phyloP scores from a whole-genome alignment of 83 land plant species.

The Larix sibirica region DNA sequence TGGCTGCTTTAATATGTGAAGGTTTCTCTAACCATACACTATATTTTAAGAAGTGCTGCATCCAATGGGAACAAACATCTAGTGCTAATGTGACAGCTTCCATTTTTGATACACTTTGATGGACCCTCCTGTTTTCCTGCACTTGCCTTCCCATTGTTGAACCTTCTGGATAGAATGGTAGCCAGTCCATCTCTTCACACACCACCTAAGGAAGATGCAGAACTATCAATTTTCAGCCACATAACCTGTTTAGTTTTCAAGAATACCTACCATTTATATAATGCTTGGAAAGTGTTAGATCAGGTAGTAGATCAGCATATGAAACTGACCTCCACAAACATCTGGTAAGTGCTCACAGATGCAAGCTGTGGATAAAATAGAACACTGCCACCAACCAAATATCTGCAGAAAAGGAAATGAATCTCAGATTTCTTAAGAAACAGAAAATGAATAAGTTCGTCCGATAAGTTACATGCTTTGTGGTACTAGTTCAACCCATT shows the following conservation, averaged over 20 bases:
- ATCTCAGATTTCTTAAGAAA: neutral
- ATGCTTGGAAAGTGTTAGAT: neutral
- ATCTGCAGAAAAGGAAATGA: slow-evolving; percentile 44
- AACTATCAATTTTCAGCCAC: neutral
- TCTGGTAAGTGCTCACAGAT: slow-evolving; percentile 87
- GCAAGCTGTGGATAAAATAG: slow-evolving; percentile 93
- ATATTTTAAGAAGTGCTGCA: slow-evolving; percentile 75
- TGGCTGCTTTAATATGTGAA: slow-evolving; percentile 69
- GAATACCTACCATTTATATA: neutral
- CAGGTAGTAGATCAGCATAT: neutral
- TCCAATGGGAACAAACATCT: slow-evolving; percentile 87
- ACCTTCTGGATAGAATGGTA: slow-evolving; percentile 73
- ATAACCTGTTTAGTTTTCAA: neutral
- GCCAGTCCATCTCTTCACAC: slow-evolving; percentile 98
- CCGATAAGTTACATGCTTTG: neutral
- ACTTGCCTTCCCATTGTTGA: slow-evolving; percentile 14
- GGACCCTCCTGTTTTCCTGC: slow-evolving; percentile 38
- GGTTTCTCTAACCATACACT: slow-evolving; percentile 89
- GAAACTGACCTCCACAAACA: slow-evolving; percentile 88
- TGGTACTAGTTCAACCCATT: neutral
- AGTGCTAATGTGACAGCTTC: slow-evolving; percentile 56
- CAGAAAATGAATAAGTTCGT: neutral
- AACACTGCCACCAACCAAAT: slow-evolving; percentile 90
- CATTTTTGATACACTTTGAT: slow-evolving; percentile 37
- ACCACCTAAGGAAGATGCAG: slow-evolving; percentile 58